A percentile compares a stretch with the other conserved stretches of the same genome.
phyloP scores from a whole-genome alignment of 75 land plant genomes.

The Pinus tabuliformis region DNA sequence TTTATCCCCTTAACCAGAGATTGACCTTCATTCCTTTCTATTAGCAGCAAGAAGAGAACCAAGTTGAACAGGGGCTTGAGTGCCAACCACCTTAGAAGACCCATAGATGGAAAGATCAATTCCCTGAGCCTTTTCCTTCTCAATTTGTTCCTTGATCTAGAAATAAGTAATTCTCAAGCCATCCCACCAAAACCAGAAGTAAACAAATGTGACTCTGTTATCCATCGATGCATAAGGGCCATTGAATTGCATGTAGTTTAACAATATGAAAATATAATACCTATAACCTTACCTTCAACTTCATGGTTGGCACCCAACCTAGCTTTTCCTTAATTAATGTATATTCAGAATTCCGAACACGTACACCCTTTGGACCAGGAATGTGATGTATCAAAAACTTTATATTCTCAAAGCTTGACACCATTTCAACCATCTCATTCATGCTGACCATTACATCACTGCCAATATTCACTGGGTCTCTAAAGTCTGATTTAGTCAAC shows the following conservation, averaged over 20 bases:
- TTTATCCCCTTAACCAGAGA: too few species aligned
- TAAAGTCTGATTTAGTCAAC: slow-evolving; percentile 93
- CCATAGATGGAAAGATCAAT: slow-evolving; percentile 54
- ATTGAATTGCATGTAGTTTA: neutral
- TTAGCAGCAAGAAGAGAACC: slow-evolving; percentile 87
- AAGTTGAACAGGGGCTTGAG: slow-evolving; percentile 87
- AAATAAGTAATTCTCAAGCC: slow-evolving; percentile 84
- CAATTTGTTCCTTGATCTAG: slow-evolving; percentile 91
- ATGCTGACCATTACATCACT: slow-evolving; percentile 98
- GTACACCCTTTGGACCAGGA: slow-evolving; percentile 93
- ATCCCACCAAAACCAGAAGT: slow-evolving; percentile 38
- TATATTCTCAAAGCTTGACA: slow-evolving; percentile 78
- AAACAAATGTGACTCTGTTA: neutral
- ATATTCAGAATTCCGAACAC: slow-evolving; percentile 94
- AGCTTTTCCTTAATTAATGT: slow-evolving; percentile 90
- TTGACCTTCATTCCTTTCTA: slow-evolving; percentile 39
- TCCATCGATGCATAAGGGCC: neutral
- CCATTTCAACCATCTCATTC: slow-evolving; percentile 97
- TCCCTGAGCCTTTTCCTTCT: slow-evolving; percentile 72
- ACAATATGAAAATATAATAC: neutral
- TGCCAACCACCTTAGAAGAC: slow-evolving; percentile 86
- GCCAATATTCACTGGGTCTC: slow-evolving; percentile 93
- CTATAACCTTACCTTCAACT: slow-evolving; percentile 48
- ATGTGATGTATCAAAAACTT: slow-evolving; percentile 91
- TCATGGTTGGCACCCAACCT: slow-evolving; percentile 97